Evolutionary conservation across 164 flowering plant species (phyloP), one percentile per base, ranked within the genome.

Genomic region (Hamamelis virginiana): DNA sequence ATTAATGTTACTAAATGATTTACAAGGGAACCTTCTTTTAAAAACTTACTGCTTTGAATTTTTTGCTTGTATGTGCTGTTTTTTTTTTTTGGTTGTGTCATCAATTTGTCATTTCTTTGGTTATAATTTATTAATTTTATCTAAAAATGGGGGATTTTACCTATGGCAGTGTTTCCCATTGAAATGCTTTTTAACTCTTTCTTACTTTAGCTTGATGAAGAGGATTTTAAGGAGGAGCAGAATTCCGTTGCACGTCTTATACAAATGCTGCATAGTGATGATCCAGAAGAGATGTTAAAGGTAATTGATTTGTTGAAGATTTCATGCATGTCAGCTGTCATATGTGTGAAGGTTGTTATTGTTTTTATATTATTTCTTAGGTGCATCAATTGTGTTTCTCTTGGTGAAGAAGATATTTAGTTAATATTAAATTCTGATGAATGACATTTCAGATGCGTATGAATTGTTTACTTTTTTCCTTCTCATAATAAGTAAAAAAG

Each of bases 191-290:
- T 59, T 44, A 64, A 1, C 11, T 45, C 41, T 46, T 12, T 51
- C 25, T 45, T 12, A n/a, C 33, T 21, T 50, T 64, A 84, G 84
- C 78, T 84, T 67, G 88, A 87, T 76, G 89, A 84, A 65, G 88
- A 95, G 74, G 99, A 95, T 79, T 95, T 95, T 76, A 85, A 84
- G 71, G 99, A 95, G 79, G 99, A 95, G 81, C 99, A 95, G 74
- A 92, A 78, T 74, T 87, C 87, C 68, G 88, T 84, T 71, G 89
- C 87, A 69, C 80, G 87, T 21, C 86, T 86, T 44, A 80, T 88
- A 59, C 88, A 86, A 65, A 79, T 84, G 86, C 69, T 84, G 51
- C 69, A 76, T 71, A 84, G 77, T 76, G 86, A 88, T 38, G 92
- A 86, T 25, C 86, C 88, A 41, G 89, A 86, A 65, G 88, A 83